Evolutionary conservation across 495 filamentous ascomycete species (phyloP).

Genomic region (Ramalina intermedia): DNA sequence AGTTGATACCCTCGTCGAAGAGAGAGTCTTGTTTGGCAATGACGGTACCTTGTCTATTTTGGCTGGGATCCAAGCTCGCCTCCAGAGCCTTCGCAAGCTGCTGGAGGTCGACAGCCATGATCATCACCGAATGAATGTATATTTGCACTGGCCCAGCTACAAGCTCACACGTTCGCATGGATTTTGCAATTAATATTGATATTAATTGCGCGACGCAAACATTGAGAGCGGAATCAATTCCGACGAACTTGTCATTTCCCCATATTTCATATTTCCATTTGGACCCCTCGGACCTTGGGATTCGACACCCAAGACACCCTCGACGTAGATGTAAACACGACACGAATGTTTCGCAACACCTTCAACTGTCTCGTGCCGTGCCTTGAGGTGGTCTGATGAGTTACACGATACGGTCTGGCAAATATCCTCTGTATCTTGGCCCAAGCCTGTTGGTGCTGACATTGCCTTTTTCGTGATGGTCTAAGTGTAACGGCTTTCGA

Average conservation of each 20-base stretch:
- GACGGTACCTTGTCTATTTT: conserved; percentile 71
- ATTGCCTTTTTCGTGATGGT: too few relatives aligned
- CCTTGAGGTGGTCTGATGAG: too few relatives aligned
- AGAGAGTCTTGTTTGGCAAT: not conserved
- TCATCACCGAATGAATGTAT: conserved; percentile 4
- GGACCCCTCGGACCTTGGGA: too few relatives aligned
- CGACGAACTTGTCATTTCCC: not conserved
- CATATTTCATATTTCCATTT: too few relatives aligned
- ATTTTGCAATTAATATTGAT: not conserved
- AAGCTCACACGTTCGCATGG: not conserved
- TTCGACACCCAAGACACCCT: too few relatives aligned
- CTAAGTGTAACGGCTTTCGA: too few relatives aligned
- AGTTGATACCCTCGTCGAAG: not conserved
- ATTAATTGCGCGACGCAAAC: conserved; percentile 3
- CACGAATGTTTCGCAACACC: too few relatives aligned
- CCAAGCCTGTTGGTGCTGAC: too few relatives aligned
- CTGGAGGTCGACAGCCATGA: conserved; percentile 64
- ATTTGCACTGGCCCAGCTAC: not conserved
- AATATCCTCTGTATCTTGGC: too few relatives aligned
- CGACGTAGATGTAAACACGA: too few relatives aligned
- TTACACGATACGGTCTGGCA: too few relatives aligned
- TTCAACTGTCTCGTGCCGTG: too few relatives aligned
- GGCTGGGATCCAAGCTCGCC: conserved; percentile 68
- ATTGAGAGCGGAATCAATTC: not conserved
- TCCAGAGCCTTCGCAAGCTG: conserved; percentile 65